phyloP scores from a whole-genome alignment of 345 rosid species.

The Jatropha curcas region DNA sequence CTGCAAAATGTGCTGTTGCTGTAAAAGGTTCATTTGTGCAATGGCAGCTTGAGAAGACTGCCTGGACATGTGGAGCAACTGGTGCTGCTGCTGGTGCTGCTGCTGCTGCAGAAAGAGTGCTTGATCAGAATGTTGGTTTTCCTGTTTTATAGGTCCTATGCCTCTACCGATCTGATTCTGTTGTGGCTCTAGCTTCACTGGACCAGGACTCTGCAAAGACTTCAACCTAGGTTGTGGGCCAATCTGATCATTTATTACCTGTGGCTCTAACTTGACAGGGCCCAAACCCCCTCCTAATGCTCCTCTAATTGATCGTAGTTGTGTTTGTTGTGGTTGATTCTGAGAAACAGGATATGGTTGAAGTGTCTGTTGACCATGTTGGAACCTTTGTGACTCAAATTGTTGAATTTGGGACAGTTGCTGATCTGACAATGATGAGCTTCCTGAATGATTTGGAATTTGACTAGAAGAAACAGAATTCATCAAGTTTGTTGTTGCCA shows the following conservation, averaged over 20 bases:
- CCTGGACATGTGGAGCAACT: constrained; percentile 73
- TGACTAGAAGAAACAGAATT: constrained; percentile 64
- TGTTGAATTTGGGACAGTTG: constrained; percentile 52
- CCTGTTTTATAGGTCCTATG: constrained; percentile 66
- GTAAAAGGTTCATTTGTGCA: constrained; percentile 61
- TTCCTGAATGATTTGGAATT: constrained; percentile 55
- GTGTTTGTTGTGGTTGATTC: constrained; percentile 56
- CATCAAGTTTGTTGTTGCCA: constrained; percentile 56
- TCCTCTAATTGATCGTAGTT: constrained; percentile 56
- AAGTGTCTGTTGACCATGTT: constrained; percentile 65
- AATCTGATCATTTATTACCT: constrained; percentile 58
- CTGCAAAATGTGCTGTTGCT: constrained; percentile 75
- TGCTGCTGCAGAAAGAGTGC: constrained; percentile 63
- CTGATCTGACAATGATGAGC: constrained; percentile 63
- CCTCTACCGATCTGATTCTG: constrained; percentile 59
- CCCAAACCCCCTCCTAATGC: constrained; percentile 59
- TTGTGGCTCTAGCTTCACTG: constrained; percentile 75
- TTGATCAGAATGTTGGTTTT: constrained; percentile 71
- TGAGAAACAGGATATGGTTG: constrained; percentile 55
- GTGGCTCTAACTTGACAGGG: constrained; percentile 79
- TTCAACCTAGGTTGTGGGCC: constrained; percentile 57
- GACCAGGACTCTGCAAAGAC: constrained; percentile 52
- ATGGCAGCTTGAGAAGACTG: constrained; percentile 72
- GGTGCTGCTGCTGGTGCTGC: constrained; percentile 46
- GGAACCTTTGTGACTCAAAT: constrained; percentile 60